A percentile compares a stretch with the other conserved stretches of the same genome.
phyloP scores from a whole-genome alignment of 1,284 basidiomycete genomes.

The Moesziomyces antarcticus region DNA sequence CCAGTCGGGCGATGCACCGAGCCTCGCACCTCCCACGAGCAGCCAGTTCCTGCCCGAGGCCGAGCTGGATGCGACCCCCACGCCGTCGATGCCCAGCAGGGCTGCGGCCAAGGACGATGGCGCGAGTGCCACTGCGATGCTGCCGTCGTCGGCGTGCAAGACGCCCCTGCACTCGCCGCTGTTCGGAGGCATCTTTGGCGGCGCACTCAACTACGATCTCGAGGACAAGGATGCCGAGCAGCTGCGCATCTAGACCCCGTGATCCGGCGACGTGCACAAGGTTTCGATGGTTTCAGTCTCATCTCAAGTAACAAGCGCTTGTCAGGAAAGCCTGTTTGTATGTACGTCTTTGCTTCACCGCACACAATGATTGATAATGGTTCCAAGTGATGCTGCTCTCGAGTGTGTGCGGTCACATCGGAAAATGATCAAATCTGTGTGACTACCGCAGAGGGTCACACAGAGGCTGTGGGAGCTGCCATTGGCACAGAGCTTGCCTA shows the following conservation, averaged over 20 bases:
- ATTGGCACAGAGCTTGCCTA: too few relatives aligned
- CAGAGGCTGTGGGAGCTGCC: too few relatives aligned
- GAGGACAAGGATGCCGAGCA: constrained; percentile 51
- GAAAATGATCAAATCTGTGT: too few relatives aligned
- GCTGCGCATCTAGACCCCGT: constrained; percentile 24
- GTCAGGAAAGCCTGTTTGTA: too few relatives aligned
- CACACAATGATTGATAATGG: too few relatives aligned
- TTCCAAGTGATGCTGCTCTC: neutral
- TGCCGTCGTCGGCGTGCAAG: constrained; percentile 57
- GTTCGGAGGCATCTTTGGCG: constrained; percentile 59
- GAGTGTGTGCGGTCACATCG: too few relatives aligned
- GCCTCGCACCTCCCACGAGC: constrained; percentile 12
- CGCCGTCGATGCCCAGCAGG: constrained; percentile 6
- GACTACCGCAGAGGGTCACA: too few relatives aligned
- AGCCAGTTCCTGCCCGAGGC: constrained; percentile 1
- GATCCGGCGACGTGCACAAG: too few relatives aligned
- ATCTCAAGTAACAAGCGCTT: too few relatives aligned
- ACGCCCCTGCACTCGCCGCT: constrained; percentile 56
- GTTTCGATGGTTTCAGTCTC: neutral
- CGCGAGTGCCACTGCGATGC: constrained; percentile 13
- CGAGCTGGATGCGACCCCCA: neutral
- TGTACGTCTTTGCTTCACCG: too few relatives aligned
- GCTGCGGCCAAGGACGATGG: neutral
- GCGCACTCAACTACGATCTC: constrained; percentile 51
- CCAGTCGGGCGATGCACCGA: constrained; percentile 9